Percentiles rank a stretch among this genome's conserved stretches.
Evolutionary conservation across 1,284 basidiomycete species (phyloP).

Genomic region (Cutaneotrichosporon cavernicola): DNA sequence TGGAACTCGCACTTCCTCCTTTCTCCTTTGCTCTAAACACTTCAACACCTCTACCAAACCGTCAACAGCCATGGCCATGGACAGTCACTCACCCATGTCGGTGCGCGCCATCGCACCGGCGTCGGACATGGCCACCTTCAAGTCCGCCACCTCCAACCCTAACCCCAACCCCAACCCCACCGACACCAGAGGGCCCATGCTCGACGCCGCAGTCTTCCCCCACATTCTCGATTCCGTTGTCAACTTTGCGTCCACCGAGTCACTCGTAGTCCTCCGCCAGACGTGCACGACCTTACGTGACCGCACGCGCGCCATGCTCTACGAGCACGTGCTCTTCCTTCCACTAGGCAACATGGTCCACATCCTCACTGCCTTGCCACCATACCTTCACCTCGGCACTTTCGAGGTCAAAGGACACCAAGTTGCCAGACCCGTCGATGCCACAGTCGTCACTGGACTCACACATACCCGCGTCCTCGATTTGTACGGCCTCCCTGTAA

Average conservation of each 20-base stretch:
- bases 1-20: background rate
- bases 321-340: conserved; percentile 2
- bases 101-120: too few species aligned
- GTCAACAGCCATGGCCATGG: too few species aligned
- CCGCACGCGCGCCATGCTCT: background rate
- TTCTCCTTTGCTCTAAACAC: background rate
- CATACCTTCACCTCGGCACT: background rate
- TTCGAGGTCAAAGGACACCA: background rate
- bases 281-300: background rate
- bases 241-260: background rate
- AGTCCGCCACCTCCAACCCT: background rate
- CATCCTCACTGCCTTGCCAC: conserved; percentile 1
- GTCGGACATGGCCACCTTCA: background rate
- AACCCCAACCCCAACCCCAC: background rate
- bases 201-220: background rate
- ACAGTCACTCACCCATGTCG: too few species aligned
- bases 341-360: background rate
- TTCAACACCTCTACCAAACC: too few species aligned
- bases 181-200: background rate
- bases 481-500: background rate
- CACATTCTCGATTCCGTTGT: conserved; percentile 1
- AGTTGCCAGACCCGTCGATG: background rate
- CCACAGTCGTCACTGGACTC: background rate
- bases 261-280: background rate
- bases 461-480: background rate